Evolutionary conservation across 2,329 filamentous ascomycete species (phyloP), one percentile per base, ranked within the genome.

Genomic region (Cladosporium sphaerospermum): DNA sequence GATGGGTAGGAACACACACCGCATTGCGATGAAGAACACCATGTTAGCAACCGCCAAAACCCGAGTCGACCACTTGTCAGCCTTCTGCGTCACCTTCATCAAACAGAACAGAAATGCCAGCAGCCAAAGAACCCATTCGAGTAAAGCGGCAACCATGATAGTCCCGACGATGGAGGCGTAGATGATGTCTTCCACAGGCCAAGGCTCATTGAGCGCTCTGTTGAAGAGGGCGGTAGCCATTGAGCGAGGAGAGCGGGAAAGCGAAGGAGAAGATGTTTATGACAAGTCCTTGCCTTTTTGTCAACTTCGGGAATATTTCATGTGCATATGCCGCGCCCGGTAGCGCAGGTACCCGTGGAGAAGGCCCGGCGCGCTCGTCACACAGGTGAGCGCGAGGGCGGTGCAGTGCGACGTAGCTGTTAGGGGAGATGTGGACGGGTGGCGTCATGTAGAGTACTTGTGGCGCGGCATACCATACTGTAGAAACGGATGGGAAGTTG

Each of bases 41-140:
- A 84, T 85, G 62, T 96, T 84, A 16, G 91, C 62, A 8, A 91
- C 71, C n/a, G 89, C 85, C 45, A 97, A 75, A 4, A 91, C 70
- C 55, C 82, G 82, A 56, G 95, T 87, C 41, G 86, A 89, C 83
- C 87, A 90, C 66, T 89, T 86, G 62, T 95, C 89, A 16, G 92
- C 90, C 69, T 97, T 97, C 59, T 82, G 77, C 64, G 86, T 96
- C 31, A 92, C 90, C 69, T 96, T 96, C 65, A 83, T 74, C 1
- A 96, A 75, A 67, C 92, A 97, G 71, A 96, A 97, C 57, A 93
- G 67, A 67, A 97, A 97, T 3, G 92, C 90, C n/a, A 86, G 83
- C 39, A 97, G 78, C 89, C 91, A 96, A 11, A 97, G 80, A 56
- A 96, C 84, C 90, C 93, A 97, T 73, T 97, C 92, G 8, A 97